These are phyloP conservation scores for Solidago caesia DNA, from an alignment of 129 eudicot genomes.

Conservation along the genomic window DNA sequence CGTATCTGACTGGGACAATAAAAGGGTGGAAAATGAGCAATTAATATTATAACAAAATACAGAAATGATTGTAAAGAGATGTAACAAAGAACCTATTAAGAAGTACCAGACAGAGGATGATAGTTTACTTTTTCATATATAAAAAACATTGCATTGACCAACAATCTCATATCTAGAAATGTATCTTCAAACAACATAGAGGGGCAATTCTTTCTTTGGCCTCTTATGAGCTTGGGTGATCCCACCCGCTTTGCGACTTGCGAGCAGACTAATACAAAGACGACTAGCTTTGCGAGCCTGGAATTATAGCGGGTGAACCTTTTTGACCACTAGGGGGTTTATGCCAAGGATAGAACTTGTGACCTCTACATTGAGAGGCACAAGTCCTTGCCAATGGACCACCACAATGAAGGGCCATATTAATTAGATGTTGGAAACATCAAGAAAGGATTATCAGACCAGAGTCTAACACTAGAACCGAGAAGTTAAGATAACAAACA, in stretches of 20 bases:
- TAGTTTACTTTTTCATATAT: not conserved
- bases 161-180: not conserved
- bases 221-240: too few species aligned
- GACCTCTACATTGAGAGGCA: too few species aligned
- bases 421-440: too few species aligned
- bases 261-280: too few species aligned
- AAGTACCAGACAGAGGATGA: not conserved
- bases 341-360: too few species aligned
- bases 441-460: not conserved
- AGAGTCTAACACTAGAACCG: not conserved
- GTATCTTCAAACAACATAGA: not conserved
- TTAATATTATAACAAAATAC: not conserved
- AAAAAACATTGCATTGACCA: not conserved
- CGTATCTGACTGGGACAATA: slow-evolving; percentile 74
- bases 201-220: too few species aligned
- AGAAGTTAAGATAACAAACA: not conserved
- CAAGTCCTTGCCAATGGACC: too few species aligned
- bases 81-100: not conserved
- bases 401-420: not conserved
- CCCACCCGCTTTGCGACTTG: too few species aligned
- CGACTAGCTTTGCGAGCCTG: too few species aligned
- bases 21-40: not conserved
- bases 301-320: too few species aligned
- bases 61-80: not conserved
- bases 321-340: too few species aligned